Conservation (phyloP, 371 early-diverging fungal genomes). For the Nematocida minor region DNA sequence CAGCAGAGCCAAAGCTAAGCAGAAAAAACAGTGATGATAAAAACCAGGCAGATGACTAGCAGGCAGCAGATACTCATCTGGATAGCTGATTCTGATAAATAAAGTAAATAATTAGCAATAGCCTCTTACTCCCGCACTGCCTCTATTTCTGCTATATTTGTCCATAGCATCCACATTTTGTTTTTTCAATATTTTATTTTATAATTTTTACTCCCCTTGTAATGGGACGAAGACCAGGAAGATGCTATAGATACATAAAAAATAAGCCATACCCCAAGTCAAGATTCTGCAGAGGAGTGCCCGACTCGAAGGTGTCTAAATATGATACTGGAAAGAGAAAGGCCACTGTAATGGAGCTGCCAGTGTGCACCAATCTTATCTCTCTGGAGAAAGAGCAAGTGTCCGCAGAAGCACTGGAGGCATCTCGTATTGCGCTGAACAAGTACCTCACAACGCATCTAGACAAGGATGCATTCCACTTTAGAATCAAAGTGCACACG, state of each 20-base stretch:
- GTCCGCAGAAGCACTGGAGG: conserved; percentile 96
- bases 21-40: not conserved
- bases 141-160: not conserved
- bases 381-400: conserved; percentile 97
- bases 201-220: conserved; percentile 30
- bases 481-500: conserved; percentile 97
- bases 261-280: conserved; percentile 99
- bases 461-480: conserved; percentile 99
- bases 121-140: not conserved
- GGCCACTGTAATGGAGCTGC: conserved; percentile 95
- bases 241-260: conserved; percentile 79
- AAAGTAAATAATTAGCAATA: not conserved
- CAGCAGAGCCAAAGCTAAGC: not conserved
- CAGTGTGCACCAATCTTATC: conserved; percentile 84
- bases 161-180: too few species aligned
- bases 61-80: too few species aligned
- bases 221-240: conserved; percentile 66
- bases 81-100: not conserved
- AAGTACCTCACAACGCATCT: conserved; percentile 95
- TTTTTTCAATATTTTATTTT: conserved; percentile 40
- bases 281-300: conserved; percentile 98
- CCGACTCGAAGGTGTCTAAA: conserved; percentile 95
- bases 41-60: not conserved
- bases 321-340: conserved; percentile 97
- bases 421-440: conserved; percentile 97